Evolutionary conservation across 2,329 filamentous ascomycete genomes (phyloP), one percentile per base, ranked within the genome.

Genomic region (Teratosphaeria viscida): DNA sequence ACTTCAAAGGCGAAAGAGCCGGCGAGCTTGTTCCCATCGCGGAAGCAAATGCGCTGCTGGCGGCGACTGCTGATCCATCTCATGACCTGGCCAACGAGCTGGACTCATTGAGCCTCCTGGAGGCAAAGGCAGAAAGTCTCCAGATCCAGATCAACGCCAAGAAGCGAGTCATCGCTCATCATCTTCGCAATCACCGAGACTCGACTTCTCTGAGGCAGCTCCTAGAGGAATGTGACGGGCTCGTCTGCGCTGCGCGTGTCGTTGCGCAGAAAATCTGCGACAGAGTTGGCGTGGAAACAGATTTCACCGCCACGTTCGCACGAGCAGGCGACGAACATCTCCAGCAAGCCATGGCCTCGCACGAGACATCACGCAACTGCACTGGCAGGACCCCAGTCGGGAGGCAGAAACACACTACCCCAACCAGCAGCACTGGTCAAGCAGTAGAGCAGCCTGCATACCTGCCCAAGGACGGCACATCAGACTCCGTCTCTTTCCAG

Each of bases 161-260:
- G 59, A 70, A 70, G 58, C 58, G 68, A 34, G 65, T 64, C 6
- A 74, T 79, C 10, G 69, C 77, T 53, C 68, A 68, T 19, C 68
- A 77, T 58, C 68, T 74, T 12, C 64, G 71, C 54, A 66, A 72
- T 43, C 70, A 78, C 23, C 71, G 75, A 11, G 66, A 71, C 23
- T 65, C 71, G 16, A 72, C 75, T 49, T 67, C 64, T n/a, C 67
- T 78, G 11, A 70, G 69, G 19, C 68, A 76, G 43, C 72, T 77
- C 19, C 63, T 78, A 12, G 65, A 71, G 59, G 66, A 76, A 54
- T 79, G 77, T 62, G 72, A 78, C 60, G 73, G 72, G 59, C 63
- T 79, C 56, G 65, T 71, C 23, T 79, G 77, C 62, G 70, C 76
- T 54, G 62, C 77, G 55, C 73, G 75, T 60, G 71, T 74, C 23